Conservation (phyloP, 495 filamentous ascomycete species). For the Podospora conica region DNA sequence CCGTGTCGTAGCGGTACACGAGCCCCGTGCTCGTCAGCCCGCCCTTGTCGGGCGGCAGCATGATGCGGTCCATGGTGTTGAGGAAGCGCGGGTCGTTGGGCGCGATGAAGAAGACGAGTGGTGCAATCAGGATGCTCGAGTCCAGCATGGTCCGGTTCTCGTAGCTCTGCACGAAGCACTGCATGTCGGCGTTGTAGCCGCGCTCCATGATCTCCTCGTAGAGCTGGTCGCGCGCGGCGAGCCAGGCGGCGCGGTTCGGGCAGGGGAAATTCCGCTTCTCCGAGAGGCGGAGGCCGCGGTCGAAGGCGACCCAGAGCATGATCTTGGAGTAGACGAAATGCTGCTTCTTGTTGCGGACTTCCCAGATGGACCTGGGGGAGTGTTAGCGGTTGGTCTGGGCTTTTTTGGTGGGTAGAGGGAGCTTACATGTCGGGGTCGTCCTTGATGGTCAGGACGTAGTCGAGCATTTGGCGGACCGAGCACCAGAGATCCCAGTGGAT, state of each 20-base stretch:
- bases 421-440: conserved; percentile 55
- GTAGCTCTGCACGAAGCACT: conserved; percentile 65
- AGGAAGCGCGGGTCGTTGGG: conserved; percentile 68
- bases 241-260: conserved; percentile 57
- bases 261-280: conserved; percentile 67
- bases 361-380: conserved; percentile 55
- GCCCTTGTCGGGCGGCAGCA: conserved; percentile 62
- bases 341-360: conserved; percentile 64
- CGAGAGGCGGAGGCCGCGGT: conserved; percentile 61
- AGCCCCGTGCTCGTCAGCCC: conserved; percentile 64
- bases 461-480: conserved; percentile 27
- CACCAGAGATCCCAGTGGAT: conserved; percentile 64
- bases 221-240: conserved; percentile 53
- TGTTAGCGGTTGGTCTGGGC: not conserved
- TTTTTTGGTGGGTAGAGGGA: too few species aligned
- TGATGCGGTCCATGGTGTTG: conserved; percentile 60
- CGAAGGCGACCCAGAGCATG: conserved; percentile 72
- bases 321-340: conserved; percentile 69
- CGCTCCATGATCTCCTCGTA: conserved; percentile 70
- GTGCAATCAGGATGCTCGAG: conserved; percentile 64
- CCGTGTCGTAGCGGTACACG: conserved; percentile 65
- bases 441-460: conserved; percentile 50
- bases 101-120: conserved; percentile 67
- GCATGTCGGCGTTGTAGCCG: conserved; percentile 57
- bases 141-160: conserved; percentile 61